A percentile compares a stretch with the other conserved stretches of the same genome.
phyloP scores from a whole-genome alignment of 2,329 filamentous ascomycete genomes.

The Curvularia lunata region DNA sequence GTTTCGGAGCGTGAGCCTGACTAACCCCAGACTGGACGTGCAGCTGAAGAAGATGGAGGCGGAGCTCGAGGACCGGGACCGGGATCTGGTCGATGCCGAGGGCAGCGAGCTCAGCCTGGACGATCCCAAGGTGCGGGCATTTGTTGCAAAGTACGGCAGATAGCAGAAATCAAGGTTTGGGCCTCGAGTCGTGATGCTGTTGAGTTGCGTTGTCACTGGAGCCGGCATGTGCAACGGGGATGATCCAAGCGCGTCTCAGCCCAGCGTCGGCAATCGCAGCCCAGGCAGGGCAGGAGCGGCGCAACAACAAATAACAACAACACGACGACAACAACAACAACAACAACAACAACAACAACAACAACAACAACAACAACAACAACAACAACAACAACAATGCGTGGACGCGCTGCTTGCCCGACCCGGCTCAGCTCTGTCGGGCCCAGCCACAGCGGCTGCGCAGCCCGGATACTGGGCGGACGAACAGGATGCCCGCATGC shows the following conservation, averaged over 20 bases:
- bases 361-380: background rate
- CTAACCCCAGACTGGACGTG: slow-evolving; percentile 34
- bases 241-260: slow-evolving; percentile 6
- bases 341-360: slow-evolving; percentile 1
- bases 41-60: slow-evolving; percentile 47
- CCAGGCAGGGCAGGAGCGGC: background rate
- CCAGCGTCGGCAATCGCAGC: background rate
- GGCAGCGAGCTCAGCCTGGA: slow-evolving; percentile 39
- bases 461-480: background rate
- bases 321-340: background rate
- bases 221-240: slow-evolving; percentile 5
- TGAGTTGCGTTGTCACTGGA: slow-evolving; percentile 14
- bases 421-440: background rate
- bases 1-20: slow-evolving; percentile 38
- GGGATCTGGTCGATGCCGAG: slow-evolving; percentile 48
- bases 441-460: background rate
- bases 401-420: background rate
- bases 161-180: slow-evolving; percentile 14
- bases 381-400: slow-evolving; percentile 3
- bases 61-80: slow-evolving; percentile 47
- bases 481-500: background rate
- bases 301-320: slow-evolving; percentile 7
- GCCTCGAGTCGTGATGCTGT: background rate
- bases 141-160: slow-evolving; percentile 42
- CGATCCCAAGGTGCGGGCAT: slow-evolving; percentile 40